phyloP scores from a whole-genome alignment of 2,329 filamentous ascomycete genomes.

The Ceratocystis smalleyi region DNA sequence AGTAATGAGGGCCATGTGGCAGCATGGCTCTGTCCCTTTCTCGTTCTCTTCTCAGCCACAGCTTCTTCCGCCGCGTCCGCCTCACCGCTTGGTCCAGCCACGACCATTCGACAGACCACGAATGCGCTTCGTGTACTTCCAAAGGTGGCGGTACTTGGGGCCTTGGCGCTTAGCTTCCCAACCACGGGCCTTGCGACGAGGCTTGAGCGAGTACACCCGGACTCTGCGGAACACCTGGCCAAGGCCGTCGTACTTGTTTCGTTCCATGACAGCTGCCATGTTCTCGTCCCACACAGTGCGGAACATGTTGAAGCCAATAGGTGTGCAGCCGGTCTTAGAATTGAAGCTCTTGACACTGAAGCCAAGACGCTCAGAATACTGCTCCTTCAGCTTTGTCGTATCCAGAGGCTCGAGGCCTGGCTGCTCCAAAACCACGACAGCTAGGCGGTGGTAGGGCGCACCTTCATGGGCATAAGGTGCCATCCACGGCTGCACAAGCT shows the following conservation, averaged over 20 bases:
- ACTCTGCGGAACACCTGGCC: constrained; percentile 75
- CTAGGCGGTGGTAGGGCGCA: constrained; percentile 75
- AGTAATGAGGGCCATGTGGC: background rate
- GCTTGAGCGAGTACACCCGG: constrained; percentile 54
- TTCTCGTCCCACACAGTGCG: constrained; percentile 77
- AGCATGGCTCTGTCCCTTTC: too few species aligned
- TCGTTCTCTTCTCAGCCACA: background rate
- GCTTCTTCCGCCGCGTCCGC: background rate
- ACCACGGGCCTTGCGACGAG: constrained; percentile 42
- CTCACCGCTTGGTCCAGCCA: constrained; percentile 28
- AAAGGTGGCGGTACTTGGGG: constrained; percentile 48
- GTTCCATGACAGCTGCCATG: constrained; percentile 74
- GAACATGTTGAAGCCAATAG: constrained; percentile 79
- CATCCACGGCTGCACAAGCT: constrained; percentile 67
- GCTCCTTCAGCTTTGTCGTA: constrained; percentile 38
- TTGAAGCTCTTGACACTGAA: constrained; percentile 66
- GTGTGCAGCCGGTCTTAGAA: constrained; percentile 49
- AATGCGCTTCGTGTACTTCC: constrained; percentile 50
- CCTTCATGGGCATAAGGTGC: constrained; percentile 82
- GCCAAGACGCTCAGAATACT: constrained; percentile 40
- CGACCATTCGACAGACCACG: constrained; percentile 29
- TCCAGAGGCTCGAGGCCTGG: constrained; percentile 44
- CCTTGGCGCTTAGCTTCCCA: constrained; percentile 52
- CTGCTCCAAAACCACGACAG: constrained; percentile 73
- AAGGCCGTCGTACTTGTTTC: constrained; percentile 56